Conservation (phyloP, 345 rosid genomes). For the Draba incana region DNA sequence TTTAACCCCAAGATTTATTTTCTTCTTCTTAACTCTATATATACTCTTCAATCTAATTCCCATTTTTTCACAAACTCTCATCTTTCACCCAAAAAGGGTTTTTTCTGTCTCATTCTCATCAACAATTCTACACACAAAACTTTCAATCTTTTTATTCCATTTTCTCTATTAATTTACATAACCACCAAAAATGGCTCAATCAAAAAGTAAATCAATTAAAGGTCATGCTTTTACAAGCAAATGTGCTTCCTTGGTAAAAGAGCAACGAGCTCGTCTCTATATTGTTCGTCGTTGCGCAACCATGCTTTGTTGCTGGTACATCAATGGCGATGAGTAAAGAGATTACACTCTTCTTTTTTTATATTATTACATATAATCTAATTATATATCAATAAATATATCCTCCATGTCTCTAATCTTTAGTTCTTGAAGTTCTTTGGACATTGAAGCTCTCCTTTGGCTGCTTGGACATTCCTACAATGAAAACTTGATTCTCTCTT, state of each 20-base stretch:
- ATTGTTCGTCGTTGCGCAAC: conserved; percentile 82
- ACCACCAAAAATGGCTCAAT: conserved; percentile 47
- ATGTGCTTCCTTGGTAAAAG: conserved; percentile 67
- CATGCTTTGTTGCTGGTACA: conserved; percentile 78
- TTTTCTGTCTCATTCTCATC: not conserved
- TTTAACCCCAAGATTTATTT: conserved; percentile 31
- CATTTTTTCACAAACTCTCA: conserved; percentile 24
- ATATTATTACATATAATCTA: conserved; percentile 1
- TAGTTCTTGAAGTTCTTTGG: conserved; percentile 24
- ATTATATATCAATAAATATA: conserved; percentile 5
- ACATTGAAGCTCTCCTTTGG: conserved; percentile 29
- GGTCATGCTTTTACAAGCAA: conserved; percentile 58
- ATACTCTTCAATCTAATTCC: conserved; percentile 19
- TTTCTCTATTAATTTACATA: not conserved
- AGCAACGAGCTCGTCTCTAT: conserved; percentile 73
- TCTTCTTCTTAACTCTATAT: conserved; percentile 30
- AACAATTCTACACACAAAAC: conserved; percentile 19
- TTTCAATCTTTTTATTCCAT: conserved; percentile 11
- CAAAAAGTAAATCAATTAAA: conserved; percentile 47
- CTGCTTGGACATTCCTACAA: conserved; percentile 31
- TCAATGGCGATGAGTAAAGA: conserved; percentile 60
- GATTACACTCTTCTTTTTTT: conserved; percentile 1
- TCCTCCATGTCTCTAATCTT: conserved; percentile 2
- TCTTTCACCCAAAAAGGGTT: conserved; percentile 36
- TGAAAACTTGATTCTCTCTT: conserved; percentile 24